phyloP scores from a whole-genome alignment of 1,284 basidiomycete genomes.

The Apiotrichum porosum region DNA sequence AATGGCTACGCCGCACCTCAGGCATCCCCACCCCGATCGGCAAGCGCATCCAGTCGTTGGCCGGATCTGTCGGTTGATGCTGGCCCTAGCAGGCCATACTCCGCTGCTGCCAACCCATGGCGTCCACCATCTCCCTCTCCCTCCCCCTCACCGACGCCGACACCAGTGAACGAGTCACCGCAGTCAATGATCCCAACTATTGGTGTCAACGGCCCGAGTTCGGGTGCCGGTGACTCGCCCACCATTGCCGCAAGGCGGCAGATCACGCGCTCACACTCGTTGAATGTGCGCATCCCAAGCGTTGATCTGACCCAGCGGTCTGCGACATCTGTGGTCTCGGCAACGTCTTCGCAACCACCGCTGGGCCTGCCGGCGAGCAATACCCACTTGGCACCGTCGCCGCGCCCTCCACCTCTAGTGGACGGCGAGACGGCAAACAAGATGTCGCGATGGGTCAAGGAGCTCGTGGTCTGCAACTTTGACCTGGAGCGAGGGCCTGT shows the following conservation, averaged over 20 bases:
- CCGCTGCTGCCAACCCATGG: not conserved
- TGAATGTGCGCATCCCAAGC: slow-evolving; percentile 14
- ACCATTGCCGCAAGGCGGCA: not conserved
- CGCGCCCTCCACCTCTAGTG: slow-evolving; percentile 46
- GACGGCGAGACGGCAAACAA: slow-evolving; percentile 53
- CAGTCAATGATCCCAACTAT: too few species aligned
- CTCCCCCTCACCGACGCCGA: not conserved
- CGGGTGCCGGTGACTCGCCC: too few species aligned
- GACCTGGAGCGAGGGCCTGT: slow-evolving; percentile 83
- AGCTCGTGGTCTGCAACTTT: slow-evolving; percentile 78
- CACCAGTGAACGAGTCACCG: too few species aligned
- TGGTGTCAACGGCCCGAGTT: too few species aligned
- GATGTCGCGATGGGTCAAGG: slow-evolving; percentile 71
- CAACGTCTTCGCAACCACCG: not conserved
- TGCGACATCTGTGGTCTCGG: not conserved
- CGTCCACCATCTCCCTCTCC: not conserved
- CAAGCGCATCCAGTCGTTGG: not conserved
- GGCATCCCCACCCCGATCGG: not conserved
- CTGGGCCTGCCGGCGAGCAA: not conserved
- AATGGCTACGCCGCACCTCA: slow-evolving; percentile 2
- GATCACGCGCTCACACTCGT: slow-evolving; percentile 11
- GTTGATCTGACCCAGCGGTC: not conserved
- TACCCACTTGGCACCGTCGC: not conserved
- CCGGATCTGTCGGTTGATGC: not conserved
- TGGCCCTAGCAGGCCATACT: not conserved